Evolutionary conservation across 805 yeast species (phyloP).

Genomic region (Yueomyces sinensis): DNA sequence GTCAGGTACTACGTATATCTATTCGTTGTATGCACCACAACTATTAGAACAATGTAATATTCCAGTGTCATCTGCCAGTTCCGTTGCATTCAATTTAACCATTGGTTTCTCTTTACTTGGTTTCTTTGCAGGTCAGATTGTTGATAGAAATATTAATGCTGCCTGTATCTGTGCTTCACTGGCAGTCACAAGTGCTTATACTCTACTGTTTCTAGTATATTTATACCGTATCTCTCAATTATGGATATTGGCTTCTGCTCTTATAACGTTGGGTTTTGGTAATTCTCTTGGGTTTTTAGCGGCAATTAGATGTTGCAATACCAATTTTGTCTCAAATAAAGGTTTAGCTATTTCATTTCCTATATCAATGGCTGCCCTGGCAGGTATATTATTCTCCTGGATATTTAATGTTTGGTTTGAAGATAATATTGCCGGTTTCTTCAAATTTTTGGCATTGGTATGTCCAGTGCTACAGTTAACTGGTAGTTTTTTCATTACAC

Average conservation of each 20-base stretch:
- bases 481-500: conserved; percentile 15
- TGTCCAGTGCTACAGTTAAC: conserved; percentile 28
- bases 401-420: conserved; percentile 42
- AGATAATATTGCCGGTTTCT: conserved; percentile 40
- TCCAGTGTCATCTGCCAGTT: conserved; percentile 48
- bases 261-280: conserved; percentile 49
- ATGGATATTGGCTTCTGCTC: conserved; percentile 32
- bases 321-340: conserved; percentile 58
- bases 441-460: conserved; percentile 39
- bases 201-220: conserved; percentile 36
- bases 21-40: conserved; percentile 69
- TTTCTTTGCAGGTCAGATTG: conserved; percentile 53
- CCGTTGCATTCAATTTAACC: conserved; percentile 46
- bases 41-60: conserved; percentile 42
- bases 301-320: conserved; percentile 32
- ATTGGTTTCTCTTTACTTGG: conserved; percentile 62
- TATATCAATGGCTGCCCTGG: conserved; percentile 65
- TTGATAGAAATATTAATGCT: conserved; percentile 40
- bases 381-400: conserved; percentile 70
- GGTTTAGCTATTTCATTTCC: conserved; percentile 73
- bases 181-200: conserved; percentile 42
- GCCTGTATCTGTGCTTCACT: conserved; percentile 45
- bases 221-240: conserved; percentile 28
- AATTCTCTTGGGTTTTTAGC: conserved; percentile 49
- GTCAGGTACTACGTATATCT: conserved; percentile 64